A percentile compares a stretch with the other conserved stretches of the same genome.
phyloP scores from a whole-genome alignment of 495 filamentous ascomycete species.

The Pseudoneurospora amorphoporcata region DNA sequence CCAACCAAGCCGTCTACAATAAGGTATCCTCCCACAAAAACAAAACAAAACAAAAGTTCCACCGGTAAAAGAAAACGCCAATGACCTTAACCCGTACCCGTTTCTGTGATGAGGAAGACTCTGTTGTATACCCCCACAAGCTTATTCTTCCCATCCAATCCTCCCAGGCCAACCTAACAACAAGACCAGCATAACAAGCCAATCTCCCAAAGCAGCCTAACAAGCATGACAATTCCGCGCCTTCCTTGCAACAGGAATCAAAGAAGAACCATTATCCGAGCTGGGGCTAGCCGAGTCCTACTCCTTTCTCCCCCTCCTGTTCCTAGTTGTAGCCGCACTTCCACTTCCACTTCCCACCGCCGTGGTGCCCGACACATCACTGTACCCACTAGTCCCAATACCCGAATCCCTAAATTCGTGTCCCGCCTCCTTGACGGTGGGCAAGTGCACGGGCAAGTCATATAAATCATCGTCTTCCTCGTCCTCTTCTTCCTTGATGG shows the following conservation, averaged over 20 bases:
- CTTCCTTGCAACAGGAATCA: background rate
- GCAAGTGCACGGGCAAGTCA: slow-evolving; percentile 2
- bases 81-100: too few species aligned
- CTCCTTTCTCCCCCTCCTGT: slow-evolving; percentile 10
- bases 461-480: slow-evolving; percentile 4
- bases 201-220: background rate
- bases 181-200: too few species aligned
- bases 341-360: background rate
- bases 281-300: background rate
- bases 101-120: too few species aligned
- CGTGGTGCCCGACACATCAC: slow-evolving; percentile 20
- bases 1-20: too few species aligned
- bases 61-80: too few species aligned
- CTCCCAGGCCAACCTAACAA: background rate
- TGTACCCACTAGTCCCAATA: slow-evolving; percentile 35
- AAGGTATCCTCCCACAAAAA: too few species aligned
- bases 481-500: slow-evolving; percentile 21
- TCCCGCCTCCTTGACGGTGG: slow-evolving; percentile 21
- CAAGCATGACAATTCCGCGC: background rate
- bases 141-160: background rate
- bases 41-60: too few species aligned
- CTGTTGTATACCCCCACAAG: too few species aligned
- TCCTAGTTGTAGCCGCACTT: background rate
- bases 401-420: slow-evolving; percentile 30
- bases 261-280: background rate